Base-by-base conservation (phyloP, 805 yeast genomes). In the Dipodascopsis uninucleata region DNA sequence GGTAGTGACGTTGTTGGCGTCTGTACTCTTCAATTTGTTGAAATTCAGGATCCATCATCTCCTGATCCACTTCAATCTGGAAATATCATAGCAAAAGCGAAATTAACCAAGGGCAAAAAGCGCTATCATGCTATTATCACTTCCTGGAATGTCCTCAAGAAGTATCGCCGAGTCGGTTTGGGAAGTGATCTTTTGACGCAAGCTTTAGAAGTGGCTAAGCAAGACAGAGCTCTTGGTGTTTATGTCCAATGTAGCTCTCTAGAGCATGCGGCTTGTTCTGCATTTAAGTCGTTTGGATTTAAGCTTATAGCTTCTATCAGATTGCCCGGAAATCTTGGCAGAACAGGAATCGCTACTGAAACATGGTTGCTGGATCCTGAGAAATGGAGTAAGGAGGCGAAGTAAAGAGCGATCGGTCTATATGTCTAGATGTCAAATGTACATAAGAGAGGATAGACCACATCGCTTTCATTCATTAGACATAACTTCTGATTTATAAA, bases 161-260 rank as follows among this genome's bases (percentile, higher is more conserved):
- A 52, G 12, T 55, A 55, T 37, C 37, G 59, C 12, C 37, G 44
- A 9, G 57, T 42, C 31, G 59, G 59, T n/a, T 43, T 55, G 23
- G 59, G 59, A 18, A 21, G 31, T 17, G 59, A 55, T 28, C 36
- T 55, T 14, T 29, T 55, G 12, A 21, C 35, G 17, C 20, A 36
- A n/a, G 53, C 29, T 5, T 10, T 52, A 14, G 24, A 42, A 12
- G 48, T 32, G 14, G 52, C 43, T 17, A 33, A 32, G 7, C 35
- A 43, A 31, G 53, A 42, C 36, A 20, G 23, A 4, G 32, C 41
- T 22, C 33, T 31, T 9, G 31, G 28, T 20, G 28, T 50, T 6
- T 36, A 47, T 20, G 41, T 47, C 10, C 52, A 50, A 28, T 39
- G 44, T 39, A 21, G 36, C 29, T 50, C 55, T n/a, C 32, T 50